Evolutionary conservation across 2,329 filamentous ascomycete species (phyloP).

Genomic region (Grosmannia serpens): DNA sequence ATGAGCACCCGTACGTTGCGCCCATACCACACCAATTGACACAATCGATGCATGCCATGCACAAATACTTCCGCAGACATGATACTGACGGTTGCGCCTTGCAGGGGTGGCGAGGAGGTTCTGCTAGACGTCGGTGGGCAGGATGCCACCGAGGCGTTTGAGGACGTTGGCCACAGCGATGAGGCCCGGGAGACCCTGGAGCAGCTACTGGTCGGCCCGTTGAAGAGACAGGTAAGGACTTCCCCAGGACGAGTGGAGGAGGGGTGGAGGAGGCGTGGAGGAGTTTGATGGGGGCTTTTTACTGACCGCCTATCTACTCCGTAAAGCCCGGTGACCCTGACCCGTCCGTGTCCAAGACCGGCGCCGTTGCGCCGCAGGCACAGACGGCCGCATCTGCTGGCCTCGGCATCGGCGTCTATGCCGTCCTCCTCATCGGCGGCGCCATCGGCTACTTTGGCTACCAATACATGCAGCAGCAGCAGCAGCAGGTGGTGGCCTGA

Average conservation of each 20-base stretch:
- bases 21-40: not conserved
- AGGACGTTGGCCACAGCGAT: conserved; percentile 98
- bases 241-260: no score
- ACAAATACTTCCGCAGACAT: not conserved
- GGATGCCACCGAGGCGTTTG: conserved; percentile 95
- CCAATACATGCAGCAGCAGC: conserved; percentile 63
- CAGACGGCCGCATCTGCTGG: conserved; percentile 38
- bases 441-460: conserved; percentile 69
- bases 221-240: conserved; percentile 75
- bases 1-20: conserved; percentile 75
- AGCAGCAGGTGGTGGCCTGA: conserved; percentile 7
- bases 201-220: conserved; percentile 57
- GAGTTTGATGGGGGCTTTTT: no score
- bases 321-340: conserved; percentile 67
- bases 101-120: conserved; percentile 94
- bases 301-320: not conserved
- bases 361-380: conserved; percentile 37
- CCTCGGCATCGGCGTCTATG: conserved; percentile 71
- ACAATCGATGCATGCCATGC: not conserved
- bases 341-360: conserved; percentile 45
- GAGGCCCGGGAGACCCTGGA: conserved; percentile 92
- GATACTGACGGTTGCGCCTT: not conserved
- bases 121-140: conserved; percentile 91
- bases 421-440: conserved; percentile 66
- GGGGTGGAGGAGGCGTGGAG: no score